Evolutionary conservation across 345 rosid genomes (phyloP).

Genomic region (Linum lewisii): DNA sequence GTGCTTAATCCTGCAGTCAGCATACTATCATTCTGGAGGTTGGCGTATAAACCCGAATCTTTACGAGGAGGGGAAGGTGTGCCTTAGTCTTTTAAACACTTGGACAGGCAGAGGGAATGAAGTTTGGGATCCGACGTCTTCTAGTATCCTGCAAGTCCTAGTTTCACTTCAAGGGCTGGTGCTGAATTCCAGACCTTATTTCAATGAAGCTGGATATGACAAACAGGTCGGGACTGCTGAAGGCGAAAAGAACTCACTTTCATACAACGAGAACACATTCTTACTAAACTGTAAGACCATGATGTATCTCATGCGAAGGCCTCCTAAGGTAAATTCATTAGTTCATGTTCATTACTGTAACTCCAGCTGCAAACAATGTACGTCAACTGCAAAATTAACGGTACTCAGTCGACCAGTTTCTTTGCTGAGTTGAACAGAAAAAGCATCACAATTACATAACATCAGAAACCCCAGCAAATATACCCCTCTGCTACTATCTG

Average conservation of each 20-base stretch:
- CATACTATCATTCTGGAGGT: slow-evolving; percentile 93
- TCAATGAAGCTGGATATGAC: slow-evolving; percentile 97
- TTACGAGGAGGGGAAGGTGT: slow-evolving; percentile 94
- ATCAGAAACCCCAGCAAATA: too few species aligned
- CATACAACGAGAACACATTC: slow-evolving; percentile 89
- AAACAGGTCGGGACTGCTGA: slow-evolving; percentile 91
- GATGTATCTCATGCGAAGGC: slow-evolving; percentile 83
- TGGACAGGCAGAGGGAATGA: slow-evolving; percentile 97
- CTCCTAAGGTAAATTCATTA: slow-evolving; percentile 59
- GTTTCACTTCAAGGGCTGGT: slow-evolving; percentile 98
- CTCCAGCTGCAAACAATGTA: too few species aligned
- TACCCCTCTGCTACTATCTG: too few species aligned
- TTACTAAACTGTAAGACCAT: slow-evolving; percentile 88
- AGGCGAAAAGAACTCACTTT: slow-evolving; percentile 90
- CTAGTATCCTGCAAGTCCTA: slow-evolving; percentile 96
- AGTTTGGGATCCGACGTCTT: slow-evolving; percentile 89
- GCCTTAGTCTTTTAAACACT: slow-evolving; percentile 96
- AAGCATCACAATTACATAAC: too few species aligned
- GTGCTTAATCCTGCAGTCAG: slow-evolving; percentile 47
- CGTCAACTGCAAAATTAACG: too few species aligned
- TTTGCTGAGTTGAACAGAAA: too few species aligned
- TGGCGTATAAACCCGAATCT: slow-evolving; percentile 95
- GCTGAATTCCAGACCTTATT: slow-evolving; percentile 91
- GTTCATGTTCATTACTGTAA: too few species aligned
- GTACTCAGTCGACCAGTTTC: too few species aligned